Percentiles rank a stretch among this genome's conserved stretches.
phyloP scores from a whole-genome alignment of 805 yeast genomes.

The Hanseniaspora lachancei region DNA sequence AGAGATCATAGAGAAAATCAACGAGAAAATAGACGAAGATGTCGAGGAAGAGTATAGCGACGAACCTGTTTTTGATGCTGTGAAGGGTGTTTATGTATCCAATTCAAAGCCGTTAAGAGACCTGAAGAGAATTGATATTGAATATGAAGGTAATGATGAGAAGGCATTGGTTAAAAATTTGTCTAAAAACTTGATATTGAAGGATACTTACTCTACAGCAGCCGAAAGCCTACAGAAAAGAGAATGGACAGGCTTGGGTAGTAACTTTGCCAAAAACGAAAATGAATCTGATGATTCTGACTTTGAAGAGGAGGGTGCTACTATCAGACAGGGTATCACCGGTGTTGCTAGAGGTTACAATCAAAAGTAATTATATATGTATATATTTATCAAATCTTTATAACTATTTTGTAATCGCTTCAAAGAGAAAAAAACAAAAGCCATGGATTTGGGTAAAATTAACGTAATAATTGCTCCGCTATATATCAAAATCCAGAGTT shows the following conservation, averaged over 20 bases:
- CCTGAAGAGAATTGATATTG: slow-evolving; percentile 50
- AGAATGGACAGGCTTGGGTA: slow-evolving; percentile 83
- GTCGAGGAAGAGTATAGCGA: slow-evolving; percentile 18
- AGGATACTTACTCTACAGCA: slow-evolving; percentile 77
- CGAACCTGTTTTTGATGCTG: slow-evolving; percentile 78
- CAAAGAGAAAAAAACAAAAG: not conserved
- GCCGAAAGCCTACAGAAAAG: slow-evolving; percentile 62
- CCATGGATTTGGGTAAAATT: not conserved
- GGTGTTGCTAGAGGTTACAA: slow-evolving; percentile 88
- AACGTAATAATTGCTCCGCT: not conserved
- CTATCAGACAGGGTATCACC: slow-evolving; percentile 63
- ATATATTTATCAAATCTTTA: not conserved
- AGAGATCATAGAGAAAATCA: slow-evolving; percentile 32
- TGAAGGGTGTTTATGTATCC: slow-evolving; percentile 62
- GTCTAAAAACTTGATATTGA: slow-evolving; percentile 48
- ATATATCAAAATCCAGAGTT: slow-evolving; percentile 36
- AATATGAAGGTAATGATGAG: slow-evolving; percentile 26
- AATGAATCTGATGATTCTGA: slow-evolving; percentile 29
- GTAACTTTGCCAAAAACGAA: slow-evolving; percentile 43
- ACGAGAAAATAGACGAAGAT: slow-evolving; percentile 24
- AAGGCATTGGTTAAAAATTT: slow-evolving; percentile 42
- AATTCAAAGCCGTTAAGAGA: slow-evolving; percentile 67
- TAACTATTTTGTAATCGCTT: not conserved
- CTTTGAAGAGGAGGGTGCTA: slow-evolving; percentile 51
- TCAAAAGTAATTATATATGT: not conserved